Conservation (phyloP, 306 rosid species). For the Cicer bijugum region DNA sequence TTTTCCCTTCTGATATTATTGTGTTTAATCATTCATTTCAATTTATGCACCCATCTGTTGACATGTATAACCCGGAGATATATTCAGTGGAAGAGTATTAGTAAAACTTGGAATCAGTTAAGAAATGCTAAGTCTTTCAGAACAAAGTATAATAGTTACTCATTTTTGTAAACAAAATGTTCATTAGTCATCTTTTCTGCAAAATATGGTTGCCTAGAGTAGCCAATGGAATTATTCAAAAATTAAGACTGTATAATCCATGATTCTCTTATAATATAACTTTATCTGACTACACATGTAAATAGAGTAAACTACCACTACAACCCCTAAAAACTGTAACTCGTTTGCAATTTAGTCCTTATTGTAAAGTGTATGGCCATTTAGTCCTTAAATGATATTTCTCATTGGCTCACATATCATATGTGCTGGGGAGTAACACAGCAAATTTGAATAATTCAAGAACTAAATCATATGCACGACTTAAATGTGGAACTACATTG, state of each 20-base stretch:
- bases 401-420: not conserved
- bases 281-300: not conserved
- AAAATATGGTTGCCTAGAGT: not conserved
- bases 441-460: conserved; percentile 4
- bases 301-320: not conserved
- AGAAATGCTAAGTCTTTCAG: conserved; percentile 2
- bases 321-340: not conserved
- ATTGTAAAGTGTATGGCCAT: not conserved
- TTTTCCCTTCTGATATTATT: not conserved
- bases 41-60: conserved; percentile 7
- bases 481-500: conserved; percentile 1
- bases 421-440: not conserved
- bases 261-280: not conserved
- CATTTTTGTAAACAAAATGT: not conserved
- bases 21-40: conserved; percentile 16
- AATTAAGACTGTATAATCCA: not conserved
- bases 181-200: not conserved
- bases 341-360: not conserved
- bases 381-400: conserved; percentile 17
- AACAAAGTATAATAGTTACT: not conserved
- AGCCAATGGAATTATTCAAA: conserved; percentile 19
- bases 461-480: not conserved
- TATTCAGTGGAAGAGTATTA: conserved; percentile 12
- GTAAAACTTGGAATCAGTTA: not conserved
- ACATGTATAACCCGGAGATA: not conserved